phyloP scores from a whole-genome alignment of 306 rosid genomes.

The Leucaena leucocephala region DNA sequence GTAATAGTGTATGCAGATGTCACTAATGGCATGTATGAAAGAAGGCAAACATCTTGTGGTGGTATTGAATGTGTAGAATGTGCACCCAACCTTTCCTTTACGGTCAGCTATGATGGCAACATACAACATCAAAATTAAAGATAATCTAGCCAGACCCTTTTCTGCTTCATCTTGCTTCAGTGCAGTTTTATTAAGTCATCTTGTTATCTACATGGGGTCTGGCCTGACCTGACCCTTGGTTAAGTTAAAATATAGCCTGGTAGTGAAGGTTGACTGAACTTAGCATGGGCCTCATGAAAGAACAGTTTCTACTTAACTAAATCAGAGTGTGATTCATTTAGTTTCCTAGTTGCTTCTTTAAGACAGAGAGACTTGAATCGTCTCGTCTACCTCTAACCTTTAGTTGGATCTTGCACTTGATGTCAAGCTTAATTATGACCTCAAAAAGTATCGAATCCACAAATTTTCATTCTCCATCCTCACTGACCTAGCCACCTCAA shows the following conservation, averaged over 20 bases:
- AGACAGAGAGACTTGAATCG: not conserved
- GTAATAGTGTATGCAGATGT: not conserved
- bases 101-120: not conserved
- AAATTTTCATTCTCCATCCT: not conserved
- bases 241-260: not conserved
- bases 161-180: not conserved
- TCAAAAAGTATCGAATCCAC: not conserved
- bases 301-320: not conserved
- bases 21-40: not conserved
- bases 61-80: not conserved
- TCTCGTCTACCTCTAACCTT: not conserved
- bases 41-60: not conserved
- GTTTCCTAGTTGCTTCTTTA: not conserved
- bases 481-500: not conserved
- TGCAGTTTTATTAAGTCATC: constrained; percentile 4
- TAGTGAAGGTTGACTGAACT: constrained; percentile 7
- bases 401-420: not conserved
- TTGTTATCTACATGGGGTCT: not conserved
- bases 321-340: not conserved
- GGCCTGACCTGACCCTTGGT: constrained; percentile 13
- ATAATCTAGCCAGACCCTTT: not conserved
- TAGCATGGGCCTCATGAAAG: not conserved
- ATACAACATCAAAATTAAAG: not conserved
- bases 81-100: not conserved
- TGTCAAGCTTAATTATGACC: not conserved